Conservation (phyloP, 495 filamentous ascomycete species). For the Lasiosphaeris hirsuta region DNA sequence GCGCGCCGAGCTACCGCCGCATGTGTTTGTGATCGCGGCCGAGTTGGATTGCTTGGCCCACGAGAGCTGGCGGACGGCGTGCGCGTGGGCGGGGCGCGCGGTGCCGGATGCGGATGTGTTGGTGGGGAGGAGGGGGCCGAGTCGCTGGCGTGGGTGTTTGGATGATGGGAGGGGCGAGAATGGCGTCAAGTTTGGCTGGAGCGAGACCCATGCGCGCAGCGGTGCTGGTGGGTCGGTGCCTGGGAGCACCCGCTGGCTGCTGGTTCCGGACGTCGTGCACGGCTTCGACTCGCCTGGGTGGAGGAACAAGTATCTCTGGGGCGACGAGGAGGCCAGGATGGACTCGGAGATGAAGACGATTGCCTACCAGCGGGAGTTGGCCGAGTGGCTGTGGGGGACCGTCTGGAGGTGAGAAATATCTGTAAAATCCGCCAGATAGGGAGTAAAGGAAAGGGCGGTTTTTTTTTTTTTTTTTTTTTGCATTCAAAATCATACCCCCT, state of each 20-base stretch:
- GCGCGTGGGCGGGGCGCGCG: slow-evolving; percentile 21
- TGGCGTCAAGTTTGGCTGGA: slow-evolving; percentile 30
- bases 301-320: slow-evolving; percentile 23
- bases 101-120: slow-evolving; percentile 24
- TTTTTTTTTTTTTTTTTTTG: no score
- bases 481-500: no score
- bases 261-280: slow-evolving; percentile 39
- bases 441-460: no score
- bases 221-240: slow-evolving; percentile 12
- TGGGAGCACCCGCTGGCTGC: slow-evolving; percentile 32
- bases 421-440: no score
- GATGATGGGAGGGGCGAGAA: slow-evolving; percentile 22
- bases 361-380: slow-evolving; percentile 33
- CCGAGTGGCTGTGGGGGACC: slow-evolving; percentile 31
- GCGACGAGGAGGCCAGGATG: slow-evolving; percentile 24
- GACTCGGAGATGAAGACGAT: slow-evolving; percentile 37
- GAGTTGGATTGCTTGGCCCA: slow-evolving; percentile 47
- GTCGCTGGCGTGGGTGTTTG: slow-evolving; percentile 23
- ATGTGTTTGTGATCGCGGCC: slow-evolving; percentile 48
- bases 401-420: slow-evolving; percentile 27
- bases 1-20: slow-evolving; percentile 30
- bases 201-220: slow-evolving; percentile 18
- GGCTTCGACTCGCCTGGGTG: slow-evolving; percentile 32
- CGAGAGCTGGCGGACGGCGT: slow-evolving; percentile 36
- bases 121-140: slow-evolving; percentile 22